Evolutionary conservation across 805 yeast species (phyloP), one percentile per base, ranked within the genome.

Genomic region (Kodamaea nitidulidarum): DNA sequence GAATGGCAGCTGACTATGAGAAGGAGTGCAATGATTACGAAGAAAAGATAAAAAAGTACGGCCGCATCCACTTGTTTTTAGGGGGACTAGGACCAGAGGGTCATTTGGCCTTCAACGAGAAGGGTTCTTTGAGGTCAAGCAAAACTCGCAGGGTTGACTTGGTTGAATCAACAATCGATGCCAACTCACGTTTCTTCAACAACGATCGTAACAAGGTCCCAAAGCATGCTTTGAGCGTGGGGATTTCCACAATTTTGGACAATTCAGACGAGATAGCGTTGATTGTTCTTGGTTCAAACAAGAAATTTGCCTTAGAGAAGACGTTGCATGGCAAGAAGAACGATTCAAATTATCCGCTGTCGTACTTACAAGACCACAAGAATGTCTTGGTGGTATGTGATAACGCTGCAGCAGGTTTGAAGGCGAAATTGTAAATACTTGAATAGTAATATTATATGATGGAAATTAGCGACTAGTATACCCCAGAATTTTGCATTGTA

Each of bases 61-160:
- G 80, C 11, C 63, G 73, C 29, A 74, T 77, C 43, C 65, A 77
- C 49, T 58, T 77, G 38, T 77, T 76, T 47, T 50, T 77, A 49
- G 81, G 81, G 4, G 83, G 81, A 1, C 60, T 77, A 49, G 81
- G 83, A 1, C 76, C 79, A 11, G 78, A 77, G 49, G 82, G 81
- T 21, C 81, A 77, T 52, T 61, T 77, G 48, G 81, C 82, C 2
- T 77, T 77, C 50, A 77, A 77, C 56, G 81, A 77, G 56, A 63
- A 70, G 12, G 82, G 82, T 7, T 72, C 78, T 4, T 18, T 65
- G 2, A 65, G 76, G 41, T 54, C 56, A 42, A 65, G 75, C 7
- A 54, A 41, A 20, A 77, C 82, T 2, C 60, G 82, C 43, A 55
- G 58, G 42, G 75, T 77, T 28, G 48, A 52, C 2, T 62, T 77